These are phyloP conservation scores for Pleodorina starrii DNA, from an alignment of 139 green algal genomes.

Conservation along the genomic window DNA sequence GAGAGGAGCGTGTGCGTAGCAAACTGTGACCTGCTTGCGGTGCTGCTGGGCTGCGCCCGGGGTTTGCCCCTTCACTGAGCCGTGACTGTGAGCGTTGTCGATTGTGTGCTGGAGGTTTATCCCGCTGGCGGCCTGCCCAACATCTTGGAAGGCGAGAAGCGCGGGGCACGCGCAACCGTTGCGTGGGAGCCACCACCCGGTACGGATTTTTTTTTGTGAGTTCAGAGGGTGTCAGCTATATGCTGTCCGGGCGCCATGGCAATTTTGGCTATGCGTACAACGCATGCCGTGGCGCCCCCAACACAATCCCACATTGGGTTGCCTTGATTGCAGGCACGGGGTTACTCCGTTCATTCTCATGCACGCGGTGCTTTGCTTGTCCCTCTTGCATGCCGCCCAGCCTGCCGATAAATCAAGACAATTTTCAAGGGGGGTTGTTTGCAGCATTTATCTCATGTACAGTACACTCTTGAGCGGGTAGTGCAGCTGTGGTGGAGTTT, in stretches of 20 bases:
- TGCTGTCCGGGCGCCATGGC: slow-evolving; percentile 42
- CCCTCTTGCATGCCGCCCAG: slow-evolving; percentile 25
- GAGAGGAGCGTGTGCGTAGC: slow-evolving; percentile 43
- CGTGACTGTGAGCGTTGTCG: slow-evolving; percentile 46
- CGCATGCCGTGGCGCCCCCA: slow-evolving; percentile 17
- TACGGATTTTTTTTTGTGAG: slow-evolving; percentile 48
- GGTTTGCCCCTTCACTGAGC: background rate
- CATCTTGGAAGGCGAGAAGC: slow-evolving; percentile 39
- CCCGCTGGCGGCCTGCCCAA: background rate
- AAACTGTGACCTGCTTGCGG: slow-evolving; percentile 32
- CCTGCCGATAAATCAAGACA: slow-evolving; percentile 48
- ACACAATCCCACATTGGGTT: slow-evolving; percentile 33
- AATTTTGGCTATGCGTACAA: slow-evolving; percentile 45
- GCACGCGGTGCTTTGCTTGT: slow-evolving; percentile 24
- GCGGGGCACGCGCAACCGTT: slow-evolving; percentile 27
- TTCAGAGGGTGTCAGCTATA: slow-evolving; percentile 42
- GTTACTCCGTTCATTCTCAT: slow-evolving; percentile 27
- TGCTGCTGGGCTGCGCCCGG: background rate
- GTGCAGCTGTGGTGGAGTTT: slow-evolving; percentile 18
- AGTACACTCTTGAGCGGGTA: slow-evolving; percentile 41
- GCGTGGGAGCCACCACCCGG: background rate
- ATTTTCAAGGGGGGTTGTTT: slow-evolving; percentile 31
- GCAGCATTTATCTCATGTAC: slow-evolving; percentile 44
- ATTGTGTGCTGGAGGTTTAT: slow-evolving; percentile 11
- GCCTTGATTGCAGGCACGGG: slow-evolving; percentile 51